Evolutionary conservation across 345 rosid species (phyloP), one percentile per base, ranked within the genome.

Genomic region (Euphorbia tirucalli): DNA sequence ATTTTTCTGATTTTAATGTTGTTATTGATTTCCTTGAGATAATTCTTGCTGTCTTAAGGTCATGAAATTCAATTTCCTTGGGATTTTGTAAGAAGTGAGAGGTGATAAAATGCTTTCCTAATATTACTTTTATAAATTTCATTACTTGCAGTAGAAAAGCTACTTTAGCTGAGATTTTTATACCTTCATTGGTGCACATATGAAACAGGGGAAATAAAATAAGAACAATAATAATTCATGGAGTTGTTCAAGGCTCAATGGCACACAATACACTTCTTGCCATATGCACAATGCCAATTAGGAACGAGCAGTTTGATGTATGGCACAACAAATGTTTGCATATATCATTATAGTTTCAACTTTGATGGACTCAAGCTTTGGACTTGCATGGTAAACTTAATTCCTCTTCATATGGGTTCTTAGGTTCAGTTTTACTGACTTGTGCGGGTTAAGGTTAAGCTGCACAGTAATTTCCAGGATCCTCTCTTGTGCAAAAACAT

Each of bases 141-240:
- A 32, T 7, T 32, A 32, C 44, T 22, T 31, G 15, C 44, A 11
- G 13, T 3, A 59, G 31, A 28, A 59, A 50, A 18, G 4, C 7
- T 52, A 52, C 19, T 1, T 52, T 9, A 19, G 57, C 27, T 11
- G 16, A 41, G 44, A 4, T 41, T 41, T 41, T 41, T 5, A 32
- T 41, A 25, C 11, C 7, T 11, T 11, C 16, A 65, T 22, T 28
- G 69, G 22, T 22, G 31, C 3, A 21, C 55, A 65, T n/a, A 65
- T 43, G 18, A 50, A 54, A 27, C 32, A 65, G 27, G n/a, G n/a
- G n/a, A n/a, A 19, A 65, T 65, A 41, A 65, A 65, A 16, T 39
- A 41, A 6, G 32, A 41, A 43, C 43, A 41, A 48, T 22, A 62
- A 31, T 62, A 62, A n/a, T 39, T 43, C 32, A 10, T 66, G 43